A percentile compares a stretch with the other conserved stretches of the same genome.
Conservation (phyloP, 1,284 basidiomycete genomes). For the Cryptococcus sp. region DNA sequence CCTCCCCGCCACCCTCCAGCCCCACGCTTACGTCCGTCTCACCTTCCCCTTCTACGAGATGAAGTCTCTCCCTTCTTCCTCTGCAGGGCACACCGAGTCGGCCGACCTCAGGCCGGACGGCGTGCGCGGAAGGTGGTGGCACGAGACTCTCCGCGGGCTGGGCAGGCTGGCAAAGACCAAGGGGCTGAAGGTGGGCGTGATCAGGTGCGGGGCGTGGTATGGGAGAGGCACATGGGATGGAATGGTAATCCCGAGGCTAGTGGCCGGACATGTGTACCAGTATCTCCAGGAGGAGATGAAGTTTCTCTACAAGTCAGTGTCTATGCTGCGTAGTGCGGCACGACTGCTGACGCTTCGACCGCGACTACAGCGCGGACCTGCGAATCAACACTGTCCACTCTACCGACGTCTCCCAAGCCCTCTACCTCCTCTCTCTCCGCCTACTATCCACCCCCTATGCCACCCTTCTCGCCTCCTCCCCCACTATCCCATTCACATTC, state of each 20-base stretch:
- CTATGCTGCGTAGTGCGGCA: background rate
- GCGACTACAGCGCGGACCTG: slow-evolving; percentile 65
- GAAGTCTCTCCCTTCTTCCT: slow-evolving; percentile 37
- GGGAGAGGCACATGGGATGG: slow-evolving; percentile 39
- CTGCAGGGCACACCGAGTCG: slow-evolving; percentile 59
- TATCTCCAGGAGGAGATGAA: slow-evolving; percentile 83
- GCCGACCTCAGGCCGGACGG: slow-evolving; percentile 66
- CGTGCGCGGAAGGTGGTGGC: slow-evolving; percentile 80
- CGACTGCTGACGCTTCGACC: background rate
- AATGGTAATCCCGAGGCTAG: slow-evolving; percentile 63
- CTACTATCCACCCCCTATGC: slow-evolving; percentile 28
- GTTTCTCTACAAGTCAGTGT: slow-evolving; percentile 60
- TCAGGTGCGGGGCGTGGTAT: slow-evolving; percentile 51
- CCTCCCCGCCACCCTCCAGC: slow-evolving; percentile 62
- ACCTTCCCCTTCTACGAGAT: slow-evolving; percentile 81
- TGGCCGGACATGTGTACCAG: slow-evolving; percentile 73
- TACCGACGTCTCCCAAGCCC: slow-evolving; percentile 68
- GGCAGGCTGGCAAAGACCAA: slow-evolving; percentile 65
- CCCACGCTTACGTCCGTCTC: slow-evolving; percentile 72
- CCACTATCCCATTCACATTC: slow-evolving; percentile 59
- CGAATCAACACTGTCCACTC: slow-evolving; percentile 75
- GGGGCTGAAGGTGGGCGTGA: slow-evolving; percentile 71
- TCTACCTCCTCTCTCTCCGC: slow-evolving; percentile 60
- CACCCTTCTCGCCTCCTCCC: slow-evolving; percentile 53
- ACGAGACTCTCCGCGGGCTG: slow-evolving; percentile 73